These are phyloP conservation scores for Alternaria sp. DNA, from an alignment of 2,329 filamentous ascomycete species.

Conservation along the genomic window DNA sequence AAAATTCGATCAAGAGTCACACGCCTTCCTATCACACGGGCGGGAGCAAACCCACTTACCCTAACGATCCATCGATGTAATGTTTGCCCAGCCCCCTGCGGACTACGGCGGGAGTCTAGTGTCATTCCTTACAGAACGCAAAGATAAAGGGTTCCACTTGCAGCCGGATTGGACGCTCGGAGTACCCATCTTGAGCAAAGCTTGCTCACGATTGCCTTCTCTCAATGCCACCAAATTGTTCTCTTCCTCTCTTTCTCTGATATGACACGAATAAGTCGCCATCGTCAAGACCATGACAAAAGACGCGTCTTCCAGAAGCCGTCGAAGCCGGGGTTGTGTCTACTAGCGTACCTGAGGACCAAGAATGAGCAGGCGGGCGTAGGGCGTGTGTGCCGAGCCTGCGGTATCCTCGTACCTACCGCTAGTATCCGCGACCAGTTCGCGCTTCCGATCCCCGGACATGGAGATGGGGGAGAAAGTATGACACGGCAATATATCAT, in stretches of 20 bases:
- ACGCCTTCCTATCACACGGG: conserved; percentile 37
- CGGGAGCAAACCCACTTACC: conserved; percentile 18
- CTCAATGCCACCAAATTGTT: not conserved
- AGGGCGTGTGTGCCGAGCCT: conserved; percentile 35
- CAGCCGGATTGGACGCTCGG: conserved; percentile 12
- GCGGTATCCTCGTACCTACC: conserved; percentile 29
- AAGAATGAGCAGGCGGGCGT: conserved; percentile 11
- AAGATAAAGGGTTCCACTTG: conserved; percentile 27
- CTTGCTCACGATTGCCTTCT: conserved; percentile 6
- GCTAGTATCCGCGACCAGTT: conserved; percentile 35
- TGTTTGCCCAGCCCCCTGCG: conserved; percentile 19
- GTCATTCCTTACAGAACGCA: conserved; percentile 17
- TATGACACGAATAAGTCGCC: conserved; percentile 4
- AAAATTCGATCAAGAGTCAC: conserved; percentile 38
- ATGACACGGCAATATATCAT: conserved; percentile 4
- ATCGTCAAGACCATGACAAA: conserved; percentile 8
- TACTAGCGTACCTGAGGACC: conserved; percentile 18
- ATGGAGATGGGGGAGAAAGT: not conserved
- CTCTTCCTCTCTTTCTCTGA: not conserved
- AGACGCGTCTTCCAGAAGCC: conserved; percentile 17
- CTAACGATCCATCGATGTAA: conserved; percentile 18
- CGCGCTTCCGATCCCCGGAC: not conserved
- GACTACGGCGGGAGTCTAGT: conserved; percentile 21
- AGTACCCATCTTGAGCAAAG: not conserved
- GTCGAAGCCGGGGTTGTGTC: conserved; percentile 17